A percentile compares a stretch with the other conserved stretches of the same genome.
These are phyloP conservation scores for Oenanthe sinensis DNA, from an alignment of 129 eudicot species.

Conservation along the genomic window DNA sequence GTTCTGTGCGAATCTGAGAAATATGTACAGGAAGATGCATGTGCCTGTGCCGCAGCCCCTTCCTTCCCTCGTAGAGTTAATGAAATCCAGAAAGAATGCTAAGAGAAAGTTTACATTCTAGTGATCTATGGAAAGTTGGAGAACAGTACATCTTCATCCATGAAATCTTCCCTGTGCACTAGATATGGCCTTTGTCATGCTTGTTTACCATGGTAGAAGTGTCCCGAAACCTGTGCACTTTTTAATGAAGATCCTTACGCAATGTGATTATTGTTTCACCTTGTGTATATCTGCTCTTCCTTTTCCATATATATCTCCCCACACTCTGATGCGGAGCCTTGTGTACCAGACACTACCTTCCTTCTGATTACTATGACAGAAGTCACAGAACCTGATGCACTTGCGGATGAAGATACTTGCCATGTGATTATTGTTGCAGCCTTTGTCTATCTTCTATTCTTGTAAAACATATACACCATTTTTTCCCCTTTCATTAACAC, in stretches of 20 bases:
- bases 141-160: background rate
- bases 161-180: background rate
- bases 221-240: background rate
- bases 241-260: background rate
- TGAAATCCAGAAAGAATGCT: constrained; percentile 35
- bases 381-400: background rate
- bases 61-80: constrained; percentile 60
- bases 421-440: background rate
- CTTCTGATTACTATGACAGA: background rate
- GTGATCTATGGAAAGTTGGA: background rate
- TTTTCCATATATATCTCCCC: background rate
- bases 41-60: constrained; percentile 69
- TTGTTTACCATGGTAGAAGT: background rate
- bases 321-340: background rate
- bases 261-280: background rate
- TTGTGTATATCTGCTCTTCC: background rate
- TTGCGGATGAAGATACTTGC: background rate
- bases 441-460: background rate
- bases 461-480: background rate
- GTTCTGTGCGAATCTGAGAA: constrained; percentile 39
- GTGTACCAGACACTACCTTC: background rate
- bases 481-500: background rate
- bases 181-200: background rate
- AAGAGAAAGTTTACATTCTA: constrained; percentile 25
- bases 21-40: constrained; percentile 57